Evolutionary conservation across 805 yeast species (phyloP), one percentile per base, ranked within the genome.

Genomic region (Candida andamanensis): DNA sequence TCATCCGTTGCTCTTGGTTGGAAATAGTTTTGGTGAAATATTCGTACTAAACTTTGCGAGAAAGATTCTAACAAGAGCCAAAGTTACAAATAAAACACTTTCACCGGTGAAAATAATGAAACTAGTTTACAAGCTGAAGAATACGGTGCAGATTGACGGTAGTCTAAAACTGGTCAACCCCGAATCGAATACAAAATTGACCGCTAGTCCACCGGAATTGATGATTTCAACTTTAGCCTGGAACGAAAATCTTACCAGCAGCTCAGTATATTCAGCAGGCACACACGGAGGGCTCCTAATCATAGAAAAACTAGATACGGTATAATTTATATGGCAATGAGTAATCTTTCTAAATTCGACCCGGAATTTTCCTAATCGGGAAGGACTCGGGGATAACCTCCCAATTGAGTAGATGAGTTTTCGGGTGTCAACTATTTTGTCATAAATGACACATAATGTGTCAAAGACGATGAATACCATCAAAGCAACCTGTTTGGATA

Each of bases 241-340:
- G 92, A 72, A 71, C 49, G 80, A 73, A 34, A 65, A 60, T 30
- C 28, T 49, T 3, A 37, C 28, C 22, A 49, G 56, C 37, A 39
- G 78, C 63, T 37, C 76, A 49, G 22, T 72, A 56, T 74, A 76
- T 44, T 74, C 77, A 1, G 75, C 74, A 2, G 77, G 74, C 1
- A 56, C 73, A 0, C 60, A 67, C 3, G 48, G 68, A 2, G 85
- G 84, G 0, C 41, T 78, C 12, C 35, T 78, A 3, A 45, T 79
- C 0, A 33, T 76, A 11, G 73, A 68, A 37, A 46, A 63, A 32
- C 43, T 66, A 22, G 68, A 62, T 35, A 49, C 56, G 13, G n/a
- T n/a, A n/a, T n/a, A 19, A 19, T 19, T 8, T 19, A 8, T 19
- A 19, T 8, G 22, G 22, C 11, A 11, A 19, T 19, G 8, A 19